Percentiles rank a stretch among this genome's conserved stretches.
Evolutionary conservation across 2,329 filamentous ascomycete species (phyloP).

Genomic region (Dothistroma septosporum): DNA sequence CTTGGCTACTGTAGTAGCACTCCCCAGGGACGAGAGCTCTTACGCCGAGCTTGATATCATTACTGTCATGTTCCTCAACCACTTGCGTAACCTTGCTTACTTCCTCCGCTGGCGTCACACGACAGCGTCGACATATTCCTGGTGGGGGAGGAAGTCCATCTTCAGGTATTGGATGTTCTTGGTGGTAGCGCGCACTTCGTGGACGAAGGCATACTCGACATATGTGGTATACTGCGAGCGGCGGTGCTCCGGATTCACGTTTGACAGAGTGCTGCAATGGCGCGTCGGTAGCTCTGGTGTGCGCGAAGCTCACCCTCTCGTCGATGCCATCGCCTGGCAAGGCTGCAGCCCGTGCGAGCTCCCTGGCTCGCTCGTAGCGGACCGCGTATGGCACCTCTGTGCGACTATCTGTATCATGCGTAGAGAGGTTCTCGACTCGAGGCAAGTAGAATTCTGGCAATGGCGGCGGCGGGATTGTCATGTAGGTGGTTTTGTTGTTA

Average conservation of each 20-base stretch:
- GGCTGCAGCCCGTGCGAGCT: not conserved
- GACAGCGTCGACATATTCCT: slow-evolving; percentile 35
- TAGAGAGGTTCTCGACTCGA: not conserved
- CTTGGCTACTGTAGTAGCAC: slow-evolving; percentile 17
- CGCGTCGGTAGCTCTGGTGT: not conserved
- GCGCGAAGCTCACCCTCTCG: not conserved
- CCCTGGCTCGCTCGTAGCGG: not conserved
- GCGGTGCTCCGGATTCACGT: slow-evolving; percentile 17
- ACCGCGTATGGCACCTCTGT: not conserved
- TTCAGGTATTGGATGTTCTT: slow-evolving; percentile 32
- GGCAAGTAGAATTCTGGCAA: slow-evolving; percentile 27
- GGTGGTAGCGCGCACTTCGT: slow-evolving; percentile 34
- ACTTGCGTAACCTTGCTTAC: slow-evolving; percentile 16
- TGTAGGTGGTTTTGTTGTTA: slow-evolving; percentile 13
- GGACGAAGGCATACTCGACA: slow-evolving; percentile 34
- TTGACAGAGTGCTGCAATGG: not conserved
- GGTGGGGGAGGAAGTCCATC: slow-evolving; percentile 32
- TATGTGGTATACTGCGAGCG: slow-evolving; percentile 33
- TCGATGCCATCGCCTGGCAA: slow-evolving; percentile 5
- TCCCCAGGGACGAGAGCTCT: slow-evolving; percentile 24
- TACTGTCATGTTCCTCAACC: slow-evolving; percentile 24
- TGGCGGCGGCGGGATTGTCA: slow-evolving; percentile 27
- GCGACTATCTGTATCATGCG: not conserved
- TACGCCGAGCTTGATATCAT: slow-evolving; percentile 28
- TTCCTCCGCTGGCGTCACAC: slow-evolving; percentile 25